Conservation (phyloP, 768 basidiomycete species). For the Podaxis mareebaensis region DNA sequence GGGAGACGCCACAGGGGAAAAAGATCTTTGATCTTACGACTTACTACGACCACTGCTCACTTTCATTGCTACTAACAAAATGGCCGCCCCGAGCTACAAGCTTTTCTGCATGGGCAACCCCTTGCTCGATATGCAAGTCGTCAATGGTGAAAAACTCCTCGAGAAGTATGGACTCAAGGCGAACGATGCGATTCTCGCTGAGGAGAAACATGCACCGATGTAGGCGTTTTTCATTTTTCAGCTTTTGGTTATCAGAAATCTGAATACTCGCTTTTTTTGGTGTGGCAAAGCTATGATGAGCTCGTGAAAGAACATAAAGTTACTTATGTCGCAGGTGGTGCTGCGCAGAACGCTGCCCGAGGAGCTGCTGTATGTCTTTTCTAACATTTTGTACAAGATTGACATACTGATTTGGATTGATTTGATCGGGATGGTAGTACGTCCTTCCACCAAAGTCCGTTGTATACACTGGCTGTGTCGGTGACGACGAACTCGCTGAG, state of each 20-base stretch:
- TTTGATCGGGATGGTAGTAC: conserved; percentile 54
- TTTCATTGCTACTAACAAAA: conserved; percentile 15
- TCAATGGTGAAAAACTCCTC: conserved; percentile 78
- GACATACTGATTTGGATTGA: neutral
- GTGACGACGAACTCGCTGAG: conserved; percentile 87
- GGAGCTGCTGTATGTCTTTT: conserved; percentile 80
- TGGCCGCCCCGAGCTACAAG: conserved; percentile 52
- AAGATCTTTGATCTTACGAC: neutral
- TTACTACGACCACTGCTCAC: neutral
- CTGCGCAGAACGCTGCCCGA: conserved; percentile 94
- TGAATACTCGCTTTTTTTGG: conserved; percentile 1
- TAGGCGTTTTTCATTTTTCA: conserved; percentile 35
- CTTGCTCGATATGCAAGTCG: conserved; percentile 94
- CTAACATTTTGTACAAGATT: neutral
- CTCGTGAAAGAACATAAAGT: conserved; percentile 73
- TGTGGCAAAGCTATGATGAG: conserved; percentile 76
- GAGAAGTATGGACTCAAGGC: conserved; percentile 89
- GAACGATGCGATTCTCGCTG: conserved; percentile 95
- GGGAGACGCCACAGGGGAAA: neutral
- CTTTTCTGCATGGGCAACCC: conserved; percentile 96
- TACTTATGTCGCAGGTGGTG: conserved; percentile 95
- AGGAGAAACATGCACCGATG: conserved; percentile 87
- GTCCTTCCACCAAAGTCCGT: conserved; percentile 85
- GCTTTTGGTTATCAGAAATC: neutral
- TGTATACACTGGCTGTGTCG: conserved; percentile 93